Base-by-base conservation (phyloP, 371 early-diverging fungal genomes). In the Mucor lusitanicus region DNA sequence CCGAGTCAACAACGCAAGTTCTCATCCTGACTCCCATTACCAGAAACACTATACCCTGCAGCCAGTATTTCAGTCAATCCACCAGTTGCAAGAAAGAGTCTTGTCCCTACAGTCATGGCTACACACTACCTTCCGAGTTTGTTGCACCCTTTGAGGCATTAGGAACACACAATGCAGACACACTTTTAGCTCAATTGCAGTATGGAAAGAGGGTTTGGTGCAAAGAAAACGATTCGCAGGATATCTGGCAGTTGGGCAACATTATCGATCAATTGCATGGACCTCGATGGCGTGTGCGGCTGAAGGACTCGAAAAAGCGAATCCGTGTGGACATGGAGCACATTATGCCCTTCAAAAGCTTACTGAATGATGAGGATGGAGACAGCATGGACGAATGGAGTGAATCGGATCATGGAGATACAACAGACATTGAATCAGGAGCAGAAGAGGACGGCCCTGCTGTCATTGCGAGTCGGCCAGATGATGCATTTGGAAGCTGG, bases 1-100 rank as follows among this genome's bases (percentile, higher is more conserved):
- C 21, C 17, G 42, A 62, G 42, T 8, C 56, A 39, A 63, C 40
- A 9, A 61, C 50, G 7, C 37, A 6, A 32, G 77, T 77, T 0
- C 33, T 77, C 6, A 64, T 77, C 6, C 25, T 67, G 12, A 73
- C 70, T 21, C 77, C 77, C 25, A 48, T 77, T 1, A 65, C 73
- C 2, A 32, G 4, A 25, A 65, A 70, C 7, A 77, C 71, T 0
- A 32, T 77, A 9, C 69, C 73, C 2, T 77, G 77, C 35, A 19
- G 56, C 6, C 53, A 50, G 13, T 63, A 62, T 67, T 59, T 68
- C n/a, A 44, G 3, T 19, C 62, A 12, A 55, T 61, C 35, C 40
- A 21, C 19, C 6, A 21, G 59, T 3, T 69, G 50, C 25, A 50
- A 25, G 9, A 23, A 11, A 50, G 50, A 7, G 25, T 12, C 6